Evolutionary conservation across 768 basidiomycete genomes (phyloP).

Genomic region (Russula vinacea): DNA sequence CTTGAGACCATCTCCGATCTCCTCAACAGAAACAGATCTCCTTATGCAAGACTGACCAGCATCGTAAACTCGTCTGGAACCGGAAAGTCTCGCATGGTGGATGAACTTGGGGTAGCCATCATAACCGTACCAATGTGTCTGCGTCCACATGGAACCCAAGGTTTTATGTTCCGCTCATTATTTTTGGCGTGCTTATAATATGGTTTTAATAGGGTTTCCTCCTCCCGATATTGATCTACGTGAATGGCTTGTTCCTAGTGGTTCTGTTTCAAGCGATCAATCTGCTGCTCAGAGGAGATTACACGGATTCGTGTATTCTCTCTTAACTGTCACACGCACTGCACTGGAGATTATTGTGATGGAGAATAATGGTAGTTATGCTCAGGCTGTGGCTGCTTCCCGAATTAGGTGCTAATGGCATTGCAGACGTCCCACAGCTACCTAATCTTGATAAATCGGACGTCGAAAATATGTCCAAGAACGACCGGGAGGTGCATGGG

Average conservation of each 20-base stretch:
- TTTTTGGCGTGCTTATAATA: background rate
- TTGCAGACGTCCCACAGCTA: no score
- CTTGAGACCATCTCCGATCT: background rate
- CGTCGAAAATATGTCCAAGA: no score
- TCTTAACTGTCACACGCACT: no score
- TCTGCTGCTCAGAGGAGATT: background rate
- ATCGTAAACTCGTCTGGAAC: constrained; percentile 8
- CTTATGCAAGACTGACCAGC: background rate
- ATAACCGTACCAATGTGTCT: constrained; percentile 7
- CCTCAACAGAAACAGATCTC: background rate
- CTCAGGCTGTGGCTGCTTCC: no score
- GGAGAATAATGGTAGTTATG: no score
- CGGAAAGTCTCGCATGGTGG: background rate
- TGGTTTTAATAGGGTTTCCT: background rate
- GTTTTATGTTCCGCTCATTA: background rate
- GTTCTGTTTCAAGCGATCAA: background rate
- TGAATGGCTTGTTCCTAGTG: background rate
- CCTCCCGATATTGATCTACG: background rate
- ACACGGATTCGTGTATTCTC: no score
- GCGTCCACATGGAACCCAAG: background rate
- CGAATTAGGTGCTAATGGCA: no score
- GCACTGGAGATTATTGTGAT: no score
- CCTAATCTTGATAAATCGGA: no score
- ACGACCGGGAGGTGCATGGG: no score
- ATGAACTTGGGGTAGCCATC: background rate